Evolutionary conservation across 106 monocot genomes (phyloP).

Genomic region (Chionographis japonica): DNA sequence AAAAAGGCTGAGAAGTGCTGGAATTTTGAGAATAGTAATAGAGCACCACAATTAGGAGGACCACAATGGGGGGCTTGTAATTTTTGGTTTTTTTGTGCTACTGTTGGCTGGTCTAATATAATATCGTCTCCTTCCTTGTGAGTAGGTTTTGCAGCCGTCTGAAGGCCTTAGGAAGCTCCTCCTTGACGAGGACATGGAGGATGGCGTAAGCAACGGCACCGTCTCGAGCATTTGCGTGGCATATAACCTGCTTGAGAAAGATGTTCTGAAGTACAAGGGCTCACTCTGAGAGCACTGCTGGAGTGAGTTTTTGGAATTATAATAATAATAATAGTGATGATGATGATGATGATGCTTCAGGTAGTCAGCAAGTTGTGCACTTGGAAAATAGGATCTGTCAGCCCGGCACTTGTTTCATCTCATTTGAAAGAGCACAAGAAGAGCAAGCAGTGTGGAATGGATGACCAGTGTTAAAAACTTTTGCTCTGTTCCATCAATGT

Average conservation of each 20-base stretch:
- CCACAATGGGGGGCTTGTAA: not conserved
- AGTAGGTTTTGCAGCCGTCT: slow-evolving; percentile 25
- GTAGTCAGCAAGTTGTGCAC: too few species aligned
- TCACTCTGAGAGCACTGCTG: not conserved
- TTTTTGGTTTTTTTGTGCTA: not conserved
- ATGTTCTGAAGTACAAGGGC: slow-evolving; percentile 31
- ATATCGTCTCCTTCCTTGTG: not conserved
- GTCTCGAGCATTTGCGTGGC: slow-evolving; percentile 23
- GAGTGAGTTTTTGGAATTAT: too few species aligned
- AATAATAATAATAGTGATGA: not conserved
- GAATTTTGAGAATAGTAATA: too few species aligned
- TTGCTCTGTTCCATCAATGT: too few species aligned
- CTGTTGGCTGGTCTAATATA: not conserved
- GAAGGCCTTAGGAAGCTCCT: slow-evolving; percentile 19
- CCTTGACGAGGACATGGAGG: not conserved
- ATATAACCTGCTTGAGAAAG: slow-evolving; percentile 18
- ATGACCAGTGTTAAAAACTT: too few species aligned
- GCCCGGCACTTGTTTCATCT: too few species aligned
- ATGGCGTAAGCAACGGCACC: slow-evolving; percentile 20
- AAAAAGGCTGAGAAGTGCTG: too few species aligned
- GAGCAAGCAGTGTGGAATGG: too few species aligned
- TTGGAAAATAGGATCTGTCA: too few species aligned
- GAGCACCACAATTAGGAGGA: not conserved
- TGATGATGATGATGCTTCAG: too few species aligned
- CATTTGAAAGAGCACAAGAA: too few species aligned